A percentile compares a stretch with the other conserved stretches of the same genome.
Evolutionary conservation across 176 grass and related monocot species (phyloP).

Genomic region (Oryza coarctata): DNA sequence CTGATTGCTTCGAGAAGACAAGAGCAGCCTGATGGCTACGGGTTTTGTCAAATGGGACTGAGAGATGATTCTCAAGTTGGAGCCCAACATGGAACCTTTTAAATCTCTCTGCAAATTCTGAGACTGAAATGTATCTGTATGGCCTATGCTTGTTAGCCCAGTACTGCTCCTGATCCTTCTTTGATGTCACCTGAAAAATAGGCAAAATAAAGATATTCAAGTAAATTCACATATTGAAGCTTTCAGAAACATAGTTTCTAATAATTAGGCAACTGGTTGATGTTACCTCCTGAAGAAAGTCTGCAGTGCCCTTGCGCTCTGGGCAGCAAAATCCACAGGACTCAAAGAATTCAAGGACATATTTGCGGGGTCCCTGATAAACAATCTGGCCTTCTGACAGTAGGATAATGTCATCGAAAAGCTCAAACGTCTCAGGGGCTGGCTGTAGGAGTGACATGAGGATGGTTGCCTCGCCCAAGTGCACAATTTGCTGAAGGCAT

Average conservation of each 20-base stretch:
- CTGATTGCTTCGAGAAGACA: constrained; percentile 71
- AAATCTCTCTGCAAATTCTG: constrained; percentile 72
- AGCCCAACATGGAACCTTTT: constrained; percentile 77
- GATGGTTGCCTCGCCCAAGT: constrained; percentile 93
- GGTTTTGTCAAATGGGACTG: constrained; percentile 70
- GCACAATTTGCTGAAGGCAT: constrained; percentile 95
- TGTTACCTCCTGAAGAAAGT: constrained; percentile 97
- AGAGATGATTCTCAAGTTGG: constrained; percentile 78
- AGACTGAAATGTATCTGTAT: constrained; percentile 78
- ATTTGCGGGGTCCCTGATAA: constrained; percentile 80
- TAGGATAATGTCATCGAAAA: constrained; percentile 93
- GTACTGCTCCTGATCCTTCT: constrained; percentile 98
- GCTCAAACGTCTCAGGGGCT: constrained; percentile 93
- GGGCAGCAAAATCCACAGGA: constrained; percentile 78
- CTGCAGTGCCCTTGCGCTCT: constrained; percentile 90
- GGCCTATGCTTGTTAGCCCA: constrained; percentile 71
- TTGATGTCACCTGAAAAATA: constrained; percentile 77
- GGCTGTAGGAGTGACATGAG: constrained; percentile 99
- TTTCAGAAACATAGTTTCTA: constrained; percentile 16
- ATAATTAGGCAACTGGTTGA: neutral
- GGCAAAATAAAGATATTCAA: neutral
- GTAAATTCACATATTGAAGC: constrained; percentile 10
- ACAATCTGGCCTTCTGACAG: constrained; percentile 98
- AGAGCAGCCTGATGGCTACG: constrained; percentile 78
- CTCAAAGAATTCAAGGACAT: constrained; percentile 84